Base-by-base conservation (phyloP, 2,329 filamentous ascomycete genomes). In the Paecilomyces sp. region DNA sequence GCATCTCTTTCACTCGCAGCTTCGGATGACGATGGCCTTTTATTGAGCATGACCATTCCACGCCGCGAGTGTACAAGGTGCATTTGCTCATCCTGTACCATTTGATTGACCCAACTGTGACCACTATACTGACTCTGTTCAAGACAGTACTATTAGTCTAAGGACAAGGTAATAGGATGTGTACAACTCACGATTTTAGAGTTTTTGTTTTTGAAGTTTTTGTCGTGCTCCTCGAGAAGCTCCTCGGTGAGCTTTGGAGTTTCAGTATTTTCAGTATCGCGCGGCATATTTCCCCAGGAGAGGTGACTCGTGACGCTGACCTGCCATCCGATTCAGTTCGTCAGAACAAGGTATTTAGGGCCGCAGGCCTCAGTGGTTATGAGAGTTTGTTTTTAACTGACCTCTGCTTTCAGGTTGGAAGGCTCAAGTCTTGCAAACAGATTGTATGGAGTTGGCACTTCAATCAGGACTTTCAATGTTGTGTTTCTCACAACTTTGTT, bases 1-100 rank as follows among this genome's bases (percentile, higher is more conserved):
- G 41, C n/a, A 22, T 18, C 15, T 2, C 3, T 18, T 47, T 18
- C 41, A 47, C 0, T 18, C 6, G 18, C n/a, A 47, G 9, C 41
- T 8, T 18, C 2, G 1, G 15, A 18, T 47, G 41, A 47, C n/a
- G 41, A 18, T 22, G 22, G 22, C n/a, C n/a, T 13, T 58, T 33
- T 30, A 25, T 28, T 15, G 28, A 53, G 24, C 11, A 11, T 28
- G 34, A 24, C 11, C 28, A 30, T 25, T 6, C 58, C 57, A 18
- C 62, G 53, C 18, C 63, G 58, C 6, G 62, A 58, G 55, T 59
- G 58, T 54, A 60, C 58, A 18, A 52, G 51, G 28, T 66, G 65
- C 15, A 59, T 63, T 53, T 58, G 62, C 55, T 70, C 68, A 13
- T 67, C 59, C n/a, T 51, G 50, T 28, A 67, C 63, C 56, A 64